Conservation (phyloP, 805 yeast species). For the Ogataea paradorogensis region DNA sequence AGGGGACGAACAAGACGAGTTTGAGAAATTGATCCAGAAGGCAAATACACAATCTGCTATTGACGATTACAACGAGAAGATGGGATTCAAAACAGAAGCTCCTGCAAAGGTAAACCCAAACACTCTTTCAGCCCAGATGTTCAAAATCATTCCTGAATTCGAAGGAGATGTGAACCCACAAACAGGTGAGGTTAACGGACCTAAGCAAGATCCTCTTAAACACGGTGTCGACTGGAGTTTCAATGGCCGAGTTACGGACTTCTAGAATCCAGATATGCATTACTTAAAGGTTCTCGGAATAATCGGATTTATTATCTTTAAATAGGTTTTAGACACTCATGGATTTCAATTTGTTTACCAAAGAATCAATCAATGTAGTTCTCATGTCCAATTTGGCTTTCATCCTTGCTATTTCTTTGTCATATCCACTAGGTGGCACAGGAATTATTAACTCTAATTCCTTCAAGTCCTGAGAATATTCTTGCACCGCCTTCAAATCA, state of each 20-base stretch:
- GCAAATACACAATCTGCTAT: conserved; percentile 79
- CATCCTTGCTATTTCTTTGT: conserved; percentile 13
- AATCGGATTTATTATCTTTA: conserved; percentile 8
- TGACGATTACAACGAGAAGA: conserved; percentile 58
- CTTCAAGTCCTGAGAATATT: conserved; percentile 15
- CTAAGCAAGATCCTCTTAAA: conserved; percentile 92
- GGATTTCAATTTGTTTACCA: conserved; percentile 7
- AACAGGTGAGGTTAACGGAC: conserved; percentile 96
- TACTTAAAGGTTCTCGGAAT: conserved; percentile 10
- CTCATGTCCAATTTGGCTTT: conserved; percentile 20
- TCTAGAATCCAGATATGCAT: conserved; percentile 36
- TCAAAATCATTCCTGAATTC: conserved; percentile 86
- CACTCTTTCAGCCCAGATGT: conserved; percentile 61
- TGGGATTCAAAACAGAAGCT: conserved; percentile 32
- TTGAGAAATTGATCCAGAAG: conserved; percentile 76
- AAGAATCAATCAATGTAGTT: conserved; percentile 3
- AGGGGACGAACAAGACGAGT: conserved; percentile 83
- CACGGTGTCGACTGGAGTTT: conserved; percentile 88
- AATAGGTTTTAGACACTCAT: conserved; percentile 1
- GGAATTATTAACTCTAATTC: conserved; percentile 18
- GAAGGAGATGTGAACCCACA: conserved; percentile 91
- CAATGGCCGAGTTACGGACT: conserved; percentile 95
- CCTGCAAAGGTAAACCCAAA: conserved; percentile 51
- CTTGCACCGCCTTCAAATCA: conserved; percentile 13
- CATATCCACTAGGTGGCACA: conserved; percentile 4